Evolutionary conservation across 148 eudicot species (phyloP).

Genomic region (Rheum nobile): DNA sequence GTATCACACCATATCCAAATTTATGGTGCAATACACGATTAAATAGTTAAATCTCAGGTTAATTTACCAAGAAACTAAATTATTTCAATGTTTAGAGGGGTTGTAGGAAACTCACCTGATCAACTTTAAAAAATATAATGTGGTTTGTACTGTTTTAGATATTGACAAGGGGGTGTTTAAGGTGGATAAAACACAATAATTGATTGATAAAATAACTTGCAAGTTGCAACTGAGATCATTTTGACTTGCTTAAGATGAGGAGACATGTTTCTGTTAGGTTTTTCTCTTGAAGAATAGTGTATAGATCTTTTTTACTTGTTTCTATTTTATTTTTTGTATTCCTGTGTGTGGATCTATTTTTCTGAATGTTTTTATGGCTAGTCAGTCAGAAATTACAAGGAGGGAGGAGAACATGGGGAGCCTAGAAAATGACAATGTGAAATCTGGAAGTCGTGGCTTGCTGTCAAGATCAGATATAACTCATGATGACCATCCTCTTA

Average conservation of each 20-base stretch:
- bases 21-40: neutral
- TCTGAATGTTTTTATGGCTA: constrained; percentile 74
- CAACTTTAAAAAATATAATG: neutral
- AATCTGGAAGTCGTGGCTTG: constrained; percentile 35
- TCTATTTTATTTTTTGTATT: neutral
- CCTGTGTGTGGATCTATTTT: constrained; percentile 23
- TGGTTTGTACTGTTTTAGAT: neutral
- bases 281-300: neutral
- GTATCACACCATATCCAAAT: neutral
- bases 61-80: neutral
- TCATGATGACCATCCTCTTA: constrained; percentile 92
- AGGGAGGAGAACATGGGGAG: constrained; percentile 49
- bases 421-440: constrained; percentile 35
- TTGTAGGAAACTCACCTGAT: neutral
- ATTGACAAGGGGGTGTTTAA: neutral
- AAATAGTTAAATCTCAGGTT: neutral
- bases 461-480: constrained; percentile 72
- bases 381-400: constrained; percentile 93
- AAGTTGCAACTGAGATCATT: too few species aligned
- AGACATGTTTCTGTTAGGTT: neutral
- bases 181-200: neutral
- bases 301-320: neutral
- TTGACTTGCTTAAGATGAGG: too few species aligned
- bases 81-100: neutral
- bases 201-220: neutral